Base-by-base conservation (phyloP, 2,329 filamentous ascomycete species). In the Neurospora crassa region DNA sequence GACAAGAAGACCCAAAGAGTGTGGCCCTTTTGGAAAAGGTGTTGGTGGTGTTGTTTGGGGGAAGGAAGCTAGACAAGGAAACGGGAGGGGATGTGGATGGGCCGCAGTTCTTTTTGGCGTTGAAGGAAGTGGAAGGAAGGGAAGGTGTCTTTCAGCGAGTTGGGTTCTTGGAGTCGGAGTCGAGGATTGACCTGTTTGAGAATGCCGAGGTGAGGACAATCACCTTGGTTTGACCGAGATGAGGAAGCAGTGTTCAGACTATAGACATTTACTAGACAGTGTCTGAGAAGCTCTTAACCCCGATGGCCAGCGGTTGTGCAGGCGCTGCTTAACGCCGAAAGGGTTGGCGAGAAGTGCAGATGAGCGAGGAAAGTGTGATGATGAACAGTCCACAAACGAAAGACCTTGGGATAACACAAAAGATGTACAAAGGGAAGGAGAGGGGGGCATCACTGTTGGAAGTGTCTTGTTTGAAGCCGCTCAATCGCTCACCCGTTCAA, bases 161-260 rank as follows among this genome's bases (percentile, higher is more conserved):
- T 18, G 71, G 71, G 10, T 73, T 73, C 12, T 71, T 43, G 12
- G 70, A 72, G 70, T 71, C 71, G 37, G 71, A 68, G 2, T 68
- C 40, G 20, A 40, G 42, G 10, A 16, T 70, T 12, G 11, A 18
- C 40, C 10, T 68, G 14, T 67, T 70, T 37, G 69, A 68, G 7
- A 20, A 63, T 29, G 71, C 67, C 10, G 63, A 43, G 37, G 53
- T 69, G n/a, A 11, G 43, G 7, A 20, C 47, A 20, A 11, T 34
- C 14, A 59, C 24, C 7, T 34, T 59, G 7, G 10, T 59, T 34
- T 59, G 24, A 59, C 24, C 3, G 10, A 59, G 47, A 47, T 47
- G n/a, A 24, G 18, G 42, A 53, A 53, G 45, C 11, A 53, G 20
- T 53, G 45, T 53, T 6, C 10, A 34, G 16, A 24, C 14, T 24